Percentiles rank a stretch among this genome's conserved stretches.
Evolutionary conservation across 495 filamentous ascomycete genomes (phyloP).

Genomic region (Neurospora sp.): DNA sequence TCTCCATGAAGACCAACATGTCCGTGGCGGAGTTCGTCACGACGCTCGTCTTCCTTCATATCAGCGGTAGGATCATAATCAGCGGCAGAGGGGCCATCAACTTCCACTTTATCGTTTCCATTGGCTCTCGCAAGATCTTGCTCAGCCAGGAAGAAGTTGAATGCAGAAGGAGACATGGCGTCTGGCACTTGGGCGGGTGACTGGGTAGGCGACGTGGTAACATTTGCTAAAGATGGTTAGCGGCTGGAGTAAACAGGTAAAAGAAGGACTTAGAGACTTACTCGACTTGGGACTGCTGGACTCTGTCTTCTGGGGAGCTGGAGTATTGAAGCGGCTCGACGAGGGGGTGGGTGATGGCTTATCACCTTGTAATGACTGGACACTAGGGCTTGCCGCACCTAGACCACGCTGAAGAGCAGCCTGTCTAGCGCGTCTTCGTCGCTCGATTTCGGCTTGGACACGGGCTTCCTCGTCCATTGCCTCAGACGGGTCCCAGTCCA

Average conservation of each 20-base stretch:
- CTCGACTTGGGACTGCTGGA: constrained; percentile 32
- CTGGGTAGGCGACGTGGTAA: constrained; percentile 20
- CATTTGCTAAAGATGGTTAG: constrained; percentile 13
- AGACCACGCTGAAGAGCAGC: constrained; percentile 75
- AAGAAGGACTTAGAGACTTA: constrained; percentile 12
- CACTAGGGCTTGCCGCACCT: constrained; percentile 59
- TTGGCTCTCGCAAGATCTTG: constrained; percentile 57
- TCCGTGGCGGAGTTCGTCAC: constrained; percentile 53
- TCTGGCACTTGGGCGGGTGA: constrained; percentile 27
- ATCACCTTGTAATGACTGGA: constrained; percentile 63
- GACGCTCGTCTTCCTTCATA: constrained; percentile 77
- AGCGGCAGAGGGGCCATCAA: constrained; percentile 78
- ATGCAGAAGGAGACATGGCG: constrained; percentile 31
- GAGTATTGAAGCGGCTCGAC: constrained; percentile 35
- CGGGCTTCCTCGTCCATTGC: constrained; percentile 55
- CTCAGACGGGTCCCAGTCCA: constrained; percentile 38
- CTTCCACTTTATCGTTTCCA: constrained; percentile 35
- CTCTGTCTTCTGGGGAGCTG: constrained; percentile 23
- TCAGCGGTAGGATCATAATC: constrained; percentile 92
- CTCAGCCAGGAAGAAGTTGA: constrained; percentile 37
- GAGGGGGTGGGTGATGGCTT: constrained; percentile 46
- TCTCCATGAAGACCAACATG: constrained; percentile 39
- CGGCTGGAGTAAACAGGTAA: neutral
- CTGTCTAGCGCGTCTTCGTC: constrained; percentile 77
- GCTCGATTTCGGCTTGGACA: constrained; percentile 59